Conservation (phyloP, 495 filamentous ascomycete species). For the Collariella sp. region DNA sequence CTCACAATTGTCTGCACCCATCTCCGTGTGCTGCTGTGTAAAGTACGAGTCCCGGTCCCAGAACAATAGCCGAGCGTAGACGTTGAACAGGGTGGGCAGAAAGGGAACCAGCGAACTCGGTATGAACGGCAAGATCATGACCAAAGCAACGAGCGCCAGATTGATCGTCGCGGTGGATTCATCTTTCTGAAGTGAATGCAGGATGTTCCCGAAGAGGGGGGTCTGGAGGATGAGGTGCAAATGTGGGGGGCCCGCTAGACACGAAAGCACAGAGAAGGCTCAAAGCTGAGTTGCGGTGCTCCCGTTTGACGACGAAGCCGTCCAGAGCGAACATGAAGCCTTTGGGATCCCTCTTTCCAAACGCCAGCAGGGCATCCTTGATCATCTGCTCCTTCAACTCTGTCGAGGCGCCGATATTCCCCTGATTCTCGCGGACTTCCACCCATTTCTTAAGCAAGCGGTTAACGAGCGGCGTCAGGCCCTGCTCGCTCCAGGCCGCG, state of each 20-base stretch:
- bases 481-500: conserved; percentile 26
- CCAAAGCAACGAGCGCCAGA: conserved; percentile 55
- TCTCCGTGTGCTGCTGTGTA: conserved; percentile 22
- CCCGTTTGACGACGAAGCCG: conserved; percentile 49
- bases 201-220: conserved; percentile 54
- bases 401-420: conserved; percentile 33
- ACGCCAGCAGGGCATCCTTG: conserved; percentile 46
- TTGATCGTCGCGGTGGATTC: conserved; percentile 61
- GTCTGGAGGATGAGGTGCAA: conserved; percentile 60
- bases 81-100: conserved; percentile 61
- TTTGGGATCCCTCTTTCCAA: conserved; percentile 61
- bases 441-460: conserved; percentile 54
- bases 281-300: conserved; percentile 48
- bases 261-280: conserved; percentile 57
- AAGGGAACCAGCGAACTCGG: conserved; percentile 54
- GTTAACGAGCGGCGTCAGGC: conserved; percentile 41
- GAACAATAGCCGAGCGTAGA: conserved; percentile 64
- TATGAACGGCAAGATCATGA: conserved; percentile 70
- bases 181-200: conserved; percentile 61
- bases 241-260: conserved; percentile 59
- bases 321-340: conserved; percentile 53
- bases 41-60: conserved; percentile 51
- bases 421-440: conserved; percentile 41
- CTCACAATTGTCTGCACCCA: conserved; percentile 25
- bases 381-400: conserved; percentile 49